phyloP scores from a whole-genome alignment of 331 rosid genomes.

The Acacia concinna region DNA sequence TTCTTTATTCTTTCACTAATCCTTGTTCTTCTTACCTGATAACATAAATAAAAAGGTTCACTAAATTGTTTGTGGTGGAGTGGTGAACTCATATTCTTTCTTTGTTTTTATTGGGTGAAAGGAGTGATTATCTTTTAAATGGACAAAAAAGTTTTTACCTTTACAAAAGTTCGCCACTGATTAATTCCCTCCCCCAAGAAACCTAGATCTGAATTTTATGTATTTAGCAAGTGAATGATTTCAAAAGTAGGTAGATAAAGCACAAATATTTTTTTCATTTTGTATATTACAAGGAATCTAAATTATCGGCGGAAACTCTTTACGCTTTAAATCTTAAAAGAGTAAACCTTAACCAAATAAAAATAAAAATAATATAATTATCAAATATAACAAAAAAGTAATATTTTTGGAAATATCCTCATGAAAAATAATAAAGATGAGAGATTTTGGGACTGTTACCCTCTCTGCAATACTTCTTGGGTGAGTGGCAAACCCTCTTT shows the following conservation, averaged over 20 bases:
- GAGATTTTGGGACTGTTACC: slow-evolving; percentile 42
- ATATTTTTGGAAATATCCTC: neutral
- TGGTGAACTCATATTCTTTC: neutral
- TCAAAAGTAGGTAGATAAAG: neutral
- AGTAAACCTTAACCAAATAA: too few relatives aligned
- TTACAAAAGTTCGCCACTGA: neutral
- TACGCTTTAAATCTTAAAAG: too few relatives aligned
- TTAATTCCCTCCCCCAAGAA: neutral
- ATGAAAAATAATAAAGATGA: neutral
- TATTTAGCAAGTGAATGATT: neutral
- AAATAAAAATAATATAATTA: too few relatives aligned
- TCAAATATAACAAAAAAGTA: neutral
- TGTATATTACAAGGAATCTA: neutral
- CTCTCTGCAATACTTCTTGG: slow-evolving; percentile 98
- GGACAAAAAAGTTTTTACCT: neutral
- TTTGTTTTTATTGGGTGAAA: neutral
- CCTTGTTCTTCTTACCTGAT: slow-evolving; percentile 74
- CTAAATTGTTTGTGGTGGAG: neutral
- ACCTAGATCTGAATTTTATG: neutral
- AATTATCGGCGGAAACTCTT: too few relatives aligned
- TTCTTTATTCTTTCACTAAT: slow-evolving; percentile 91
- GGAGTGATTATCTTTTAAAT: neutral
- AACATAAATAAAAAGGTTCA: neutral
- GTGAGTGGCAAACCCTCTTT: slow-evolving; percentile 94
- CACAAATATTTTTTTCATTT: neutral